Evolutionary conservation across 352 stramenopile genomes (phyloP), one percentile per base, ranked within the genome.

Genomic region (Achlya hypogyna): DNA sequence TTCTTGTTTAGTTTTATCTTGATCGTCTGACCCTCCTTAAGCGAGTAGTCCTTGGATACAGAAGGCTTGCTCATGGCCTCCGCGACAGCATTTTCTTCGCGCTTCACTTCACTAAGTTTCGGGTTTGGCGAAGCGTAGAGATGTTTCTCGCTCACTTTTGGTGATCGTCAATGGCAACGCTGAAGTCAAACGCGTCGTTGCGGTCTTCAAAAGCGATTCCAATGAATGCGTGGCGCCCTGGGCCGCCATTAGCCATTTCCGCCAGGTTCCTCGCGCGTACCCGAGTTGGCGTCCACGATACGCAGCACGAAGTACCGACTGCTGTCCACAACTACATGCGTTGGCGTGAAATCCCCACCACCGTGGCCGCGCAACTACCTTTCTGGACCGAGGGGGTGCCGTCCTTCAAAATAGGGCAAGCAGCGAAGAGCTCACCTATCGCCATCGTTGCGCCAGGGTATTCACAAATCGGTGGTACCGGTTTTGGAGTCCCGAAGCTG

Each of bases 181-280:
- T 98, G 71, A 98, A 98, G 75, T 98, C 91, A 77, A 98, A 98
- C 0, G 91, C 89, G 73, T 97, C 88, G 72, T 94, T 97, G 42
- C 91, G 79, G 69, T 98, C 92, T 74, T 97, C 93, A 64, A 98
- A 98, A 4, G 89, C 91, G 65, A 98, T 84, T 20, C 91, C 91
- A 60, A 98, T 94, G 74, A 96, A 98, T 72, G 94, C 92, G 73
- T 97, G 88, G 29, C 87, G 74, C 22, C 89, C 91, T 83, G 35
- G 12, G 35, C 4, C 43, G 27, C 22, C 32, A 31, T 52, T 45
- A 40, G 18, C 27, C 53, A 22, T 43, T 18, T 35, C 20, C 2
- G 28, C 18, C 32, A 2, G 45, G 23, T 18, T 59, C 70, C 34
- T n/a, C n/a, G n/a, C n/a, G n/a, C n/a, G n/a, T 31, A 87, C 80